Base-by-base conservation (phyloP, 2,329 filamentous ascomycete genomes). In the Magnaporthiopsis rhizophila region DNA sequence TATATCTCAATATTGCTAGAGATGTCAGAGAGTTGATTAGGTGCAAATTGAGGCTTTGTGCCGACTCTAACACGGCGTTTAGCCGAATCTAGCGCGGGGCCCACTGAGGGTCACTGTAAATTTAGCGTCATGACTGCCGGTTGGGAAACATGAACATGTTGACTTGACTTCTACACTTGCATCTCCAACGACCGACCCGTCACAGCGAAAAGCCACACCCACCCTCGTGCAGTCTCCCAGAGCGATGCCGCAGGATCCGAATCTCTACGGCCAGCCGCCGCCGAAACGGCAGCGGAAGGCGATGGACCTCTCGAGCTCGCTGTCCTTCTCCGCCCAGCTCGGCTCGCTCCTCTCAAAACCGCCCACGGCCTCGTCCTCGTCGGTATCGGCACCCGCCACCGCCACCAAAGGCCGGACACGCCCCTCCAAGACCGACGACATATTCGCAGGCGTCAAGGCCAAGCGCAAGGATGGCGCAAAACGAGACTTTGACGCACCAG, bases 311-410 rank as follows among this genome's bases (percentile, higher is more conserved):
- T 89, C 86, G 24, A 87, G 86, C 62, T 89, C 86, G 59, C 85
- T 97, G 64, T 87, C 92, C 73, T 98, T 99, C 79, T 87, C 90
- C n/a, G 91, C 91, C 13, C 90, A 95, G 68, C 86, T 98, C 67
- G 89, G 90, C 69, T 90, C 88, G 59, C 86, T 97, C 64, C 91
- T 97, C 77, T 81, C 88, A 64, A 80, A 79, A 13, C 66, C 79
- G 66, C 68, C 76, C 13, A 69, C 75, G 6, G 78, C 82, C 45
- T 74, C 82, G 30, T 68, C 77, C 28, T 71, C 79, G 65, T 74
- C 79, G 65, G 69, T 75, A n/a, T 77, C 78, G 32, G 66, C 72
- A 12, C 69, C 77, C 21, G 12, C 62, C 24, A 26, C 64, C 24
- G n/a, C 78, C 8, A 73, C 77, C n/a, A 59, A 73, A 7, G 82